A percentile compares a stretch with the other conserved stretches of the same genome.
Evolutionary conservation across 2,329 filamentous ascomycete genomes (phyloP).

Genomic region (Pyrenophora seminiperda): DNA sequence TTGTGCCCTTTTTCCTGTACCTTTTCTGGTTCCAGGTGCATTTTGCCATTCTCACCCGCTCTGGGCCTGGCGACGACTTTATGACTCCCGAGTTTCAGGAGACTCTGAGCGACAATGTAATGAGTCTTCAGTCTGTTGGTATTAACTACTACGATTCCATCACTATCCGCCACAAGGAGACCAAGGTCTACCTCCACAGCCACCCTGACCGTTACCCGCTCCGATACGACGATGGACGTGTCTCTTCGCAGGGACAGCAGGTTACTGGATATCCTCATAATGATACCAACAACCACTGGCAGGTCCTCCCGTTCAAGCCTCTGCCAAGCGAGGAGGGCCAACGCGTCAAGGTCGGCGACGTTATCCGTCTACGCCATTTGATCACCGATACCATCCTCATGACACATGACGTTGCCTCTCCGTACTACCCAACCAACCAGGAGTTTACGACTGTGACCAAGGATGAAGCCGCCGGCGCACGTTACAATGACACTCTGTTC

Average conservation of each 20-base stretch:
- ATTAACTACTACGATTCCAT: conserved; percentile 92
- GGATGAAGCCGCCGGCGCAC: conserved; percentile 73
- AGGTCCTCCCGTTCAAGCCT: conserved; percentile 73
- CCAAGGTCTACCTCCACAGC: conserved; percentile 93
- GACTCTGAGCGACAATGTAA: conserved; percentile 90
- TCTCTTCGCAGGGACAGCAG: conserved; percentile 95
- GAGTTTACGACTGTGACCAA: conserved; percentile 86
- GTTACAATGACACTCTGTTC: conserved; percentile 88
- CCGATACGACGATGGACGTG: conserved; percentile 94
- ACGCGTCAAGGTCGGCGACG: conserved; percentile 78
- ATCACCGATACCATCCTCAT: conserved; percentile 85
- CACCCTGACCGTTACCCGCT: conserved; percentile 88
- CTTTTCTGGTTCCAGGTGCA: conserved; percentile 99
- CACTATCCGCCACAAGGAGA: conserved; percentile 93
- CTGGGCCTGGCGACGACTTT: conserved; percentile 95
- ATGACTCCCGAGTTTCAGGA: conserved; percentile 99
- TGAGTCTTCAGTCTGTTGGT: conserved; percentile 83
- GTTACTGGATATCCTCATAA: conserved; percentile 98
- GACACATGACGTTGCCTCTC: conserved; percentile 95
- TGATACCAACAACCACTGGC: conserved; percentile 98
- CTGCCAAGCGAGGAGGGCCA: conserved; percentile 61
- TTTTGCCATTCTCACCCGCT: conserved; percentile 84
- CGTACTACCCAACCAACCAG: conserved; percentile 95
- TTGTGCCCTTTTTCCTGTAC: conserved; percentile 96
- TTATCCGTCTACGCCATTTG: conserved; percentile 84